Conservation (phyloP, 1,284 basidiomycete genomes). For the Stygiomarasmius scandens region DNA sequence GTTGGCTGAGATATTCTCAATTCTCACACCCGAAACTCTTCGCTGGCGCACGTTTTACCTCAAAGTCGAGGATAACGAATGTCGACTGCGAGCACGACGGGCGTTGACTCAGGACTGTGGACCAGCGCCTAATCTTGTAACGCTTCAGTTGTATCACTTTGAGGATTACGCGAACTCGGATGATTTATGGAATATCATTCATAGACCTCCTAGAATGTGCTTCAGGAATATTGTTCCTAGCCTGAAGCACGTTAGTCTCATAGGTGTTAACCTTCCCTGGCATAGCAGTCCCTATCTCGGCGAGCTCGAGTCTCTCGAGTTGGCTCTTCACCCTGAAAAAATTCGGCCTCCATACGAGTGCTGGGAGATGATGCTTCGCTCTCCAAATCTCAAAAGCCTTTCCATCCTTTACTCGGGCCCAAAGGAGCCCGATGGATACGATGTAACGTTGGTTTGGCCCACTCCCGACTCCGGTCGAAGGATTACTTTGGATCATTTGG, state of each 20-base stretch:
- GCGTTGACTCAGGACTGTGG: conserved; percentile 47
- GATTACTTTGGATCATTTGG: conserved; percentile 42
- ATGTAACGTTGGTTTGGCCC: neutral
- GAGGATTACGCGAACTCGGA: conserved; percentile 55
- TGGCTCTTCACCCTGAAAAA: conserved; percentile 60
- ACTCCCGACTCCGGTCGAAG: neutral
- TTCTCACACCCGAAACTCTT: conserved; percentile 49
- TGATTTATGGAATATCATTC: conserved; percentile 53
- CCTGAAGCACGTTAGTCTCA: conserved; percentile 56
- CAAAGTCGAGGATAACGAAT: conserved; percentile 57
- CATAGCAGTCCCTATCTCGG: conserved; percentile 50
- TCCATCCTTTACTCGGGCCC: conserved; percentile 60
- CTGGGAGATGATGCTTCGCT: conserved; percentile 55
- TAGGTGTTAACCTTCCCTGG: conserved; percentile 68
- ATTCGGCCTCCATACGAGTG: conserved; percentile 55
- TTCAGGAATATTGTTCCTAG: conserved; percentile 52
- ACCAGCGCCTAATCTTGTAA: conserved; percentile 53
- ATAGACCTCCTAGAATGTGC: conserved; percentile 56
- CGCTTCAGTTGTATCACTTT: conserved; percentile 65
- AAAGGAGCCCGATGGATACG: neutral
- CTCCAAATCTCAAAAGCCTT: conserved; percentile 49
- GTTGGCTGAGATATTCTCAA: conserved; percentile 48
- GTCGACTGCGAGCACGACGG: conserved; percentile 53
- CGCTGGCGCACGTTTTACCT: conserved; percentile 61
- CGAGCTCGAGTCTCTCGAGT: conserved; percentile 51